Percentiles rank a stretch among this genome's conserved stretches.
phyloP scores from a whole-genome alignment of 495 filamentous ascomycete genomes.

The Sordaria brevicollis region DNA sequence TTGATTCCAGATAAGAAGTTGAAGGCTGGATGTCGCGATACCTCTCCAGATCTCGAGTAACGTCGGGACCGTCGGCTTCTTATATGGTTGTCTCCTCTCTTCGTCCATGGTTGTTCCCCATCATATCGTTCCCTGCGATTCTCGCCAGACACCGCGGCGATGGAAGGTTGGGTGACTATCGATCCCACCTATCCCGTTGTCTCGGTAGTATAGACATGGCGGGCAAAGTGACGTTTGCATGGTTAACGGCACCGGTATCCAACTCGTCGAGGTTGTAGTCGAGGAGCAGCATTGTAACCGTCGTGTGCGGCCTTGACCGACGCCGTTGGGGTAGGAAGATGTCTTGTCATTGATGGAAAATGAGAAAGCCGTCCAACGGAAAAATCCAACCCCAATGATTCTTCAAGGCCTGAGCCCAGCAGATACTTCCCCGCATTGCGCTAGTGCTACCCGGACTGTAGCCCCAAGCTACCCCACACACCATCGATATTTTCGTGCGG shows the following conservation, averaged over 20 bases:
- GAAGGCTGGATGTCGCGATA: not conserved
- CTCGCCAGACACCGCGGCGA: not conserved
- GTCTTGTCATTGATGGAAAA: slow-evolving; percentile 13
- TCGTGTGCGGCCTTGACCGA: not conserved
- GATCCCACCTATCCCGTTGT: not conserved
- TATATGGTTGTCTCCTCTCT: not conserved
- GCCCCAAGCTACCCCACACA: not conserved
- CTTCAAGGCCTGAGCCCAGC: not conserved
- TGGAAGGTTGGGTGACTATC: not conserved
- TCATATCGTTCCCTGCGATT: not conserved
- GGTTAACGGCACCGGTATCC: not conserved
- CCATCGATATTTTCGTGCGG: not conserved
- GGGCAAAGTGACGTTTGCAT: not conserved
- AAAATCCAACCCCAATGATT: not conserved
- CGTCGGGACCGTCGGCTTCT: not conserved
- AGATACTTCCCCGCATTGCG: not conserved
- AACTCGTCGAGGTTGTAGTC: not conserved
- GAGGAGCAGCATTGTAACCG: not conserved
- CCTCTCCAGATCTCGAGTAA: not conserved
- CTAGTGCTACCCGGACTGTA: no score
- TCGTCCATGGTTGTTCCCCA: not conserved
- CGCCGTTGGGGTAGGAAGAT: not conserved
- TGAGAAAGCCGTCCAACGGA: slow-evolving; percentile 5
- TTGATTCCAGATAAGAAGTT: not conserved
- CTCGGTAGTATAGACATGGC: not conserved